phyloP scores from a whole-genome alignment of 2,329 filamentous ascomycete genomes.

The Xylaria multiplex region DNA sequence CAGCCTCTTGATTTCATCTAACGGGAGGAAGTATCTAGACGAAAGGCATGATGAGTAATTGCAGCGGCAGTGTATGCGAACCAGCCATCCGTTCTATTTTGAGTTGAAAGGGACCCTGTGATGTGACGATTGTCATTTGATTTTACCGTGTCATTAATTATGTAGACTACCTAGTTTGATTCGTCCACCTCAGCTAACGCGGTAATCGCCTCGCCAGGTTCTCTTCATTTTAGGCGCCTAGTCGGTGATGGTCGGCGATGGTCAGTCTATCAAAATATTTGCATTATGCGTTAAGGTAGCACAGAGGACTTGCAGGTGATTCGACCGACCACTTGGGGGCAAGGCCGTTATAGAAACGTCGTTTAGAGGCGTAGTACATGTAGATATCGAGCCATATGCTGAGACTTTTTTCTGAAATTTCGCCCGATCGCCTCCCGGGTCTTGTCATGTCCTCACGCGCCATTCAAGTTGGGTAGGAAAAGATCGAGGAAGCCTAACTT shows the following conservation, averaged over 20 bases:
- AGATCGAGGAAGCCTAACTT: not conserved
- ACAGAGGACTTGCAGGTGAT: not conserved
- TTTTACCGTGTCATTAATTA: not conserved
- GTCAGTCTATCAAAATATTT: not conserved
- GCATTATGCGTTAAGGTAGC: not conserved
- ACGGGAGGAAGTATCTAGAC: not conserved
- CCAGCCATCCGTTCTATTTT: not conserved
- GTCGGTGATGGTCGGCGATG: not conserved
- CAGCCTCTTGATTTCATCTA: not conserved
- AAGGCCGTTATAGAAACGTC: not conserved
- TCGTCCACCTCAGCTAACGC: constrained; percentile 1
- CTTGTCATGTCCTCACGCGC: not conserved
- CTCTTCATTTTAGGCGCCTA: not conserved
- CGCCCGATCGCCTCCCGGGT: not conserved
- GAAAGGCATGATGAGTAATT: too few relatives aligned
- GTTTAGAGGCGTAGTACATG: not conserved
- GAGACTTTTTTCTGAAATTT: not conserved
- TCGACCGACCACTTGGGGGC: not conserved
- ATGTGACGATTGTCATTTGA: not conserved
- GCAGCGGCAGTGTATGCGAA: too few relatives aligned
- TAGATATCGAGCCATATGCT: not conserved
- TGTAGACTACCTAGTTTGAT: not conserved
- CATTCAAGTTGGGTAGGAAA: not conserved
- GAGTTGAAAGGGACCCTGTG: not conserved
- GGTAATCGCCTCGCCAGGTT: not conserved